Conservation (phyloP, 169 alveolate genomes). For the Plasmodium inui region DNA sequence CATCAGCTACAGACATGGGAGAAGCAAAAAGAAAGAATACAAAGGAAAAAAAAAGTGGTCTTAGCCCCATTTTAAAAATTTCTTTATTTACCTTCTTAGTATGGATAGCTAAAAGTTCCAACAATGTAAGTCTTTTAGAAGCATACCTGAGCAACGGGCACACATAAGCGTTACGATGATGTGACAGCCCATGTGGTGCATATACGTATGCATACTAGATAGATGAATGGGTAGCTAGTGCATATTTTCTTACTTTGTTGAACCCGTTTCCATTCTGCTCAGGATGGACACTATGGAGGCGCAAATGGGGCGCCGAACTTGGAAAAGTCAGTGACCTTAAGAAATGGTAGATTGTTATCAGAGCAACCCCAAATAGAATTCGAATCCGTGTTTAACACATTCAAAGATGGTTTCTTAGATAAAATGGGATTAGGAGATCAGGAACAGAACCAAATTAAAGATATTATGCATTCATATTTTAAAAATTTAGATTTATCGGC, state of each 20-base stretch:
- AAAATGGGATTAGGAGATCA: neutral
- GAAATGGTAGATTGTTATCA: conserved; percentile 4
- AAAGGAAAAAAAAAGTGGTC: neutral
- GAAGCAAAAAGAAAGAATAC: neutral
- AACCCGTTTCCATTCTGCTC: neutral
- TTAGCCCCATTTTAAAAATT: conserved; percentile 9
- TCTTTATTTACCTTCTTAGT: conserved; percentile 15
- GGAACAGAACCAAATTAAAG: neutral
- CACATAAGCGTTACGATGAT: neutral
- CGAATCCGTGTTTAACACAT: neutral
- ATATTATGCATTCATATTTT: conserved; percentile 2
- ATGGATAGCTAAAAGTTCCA: conserved; percentile 5
- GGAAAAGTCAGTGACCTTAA: neutral
- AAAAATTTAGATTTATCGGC: neutral
- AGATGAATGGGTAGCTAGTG: neutral
- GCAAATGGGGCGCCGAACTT: neutral
- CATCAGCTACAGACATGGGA: conserved; percentile 15
- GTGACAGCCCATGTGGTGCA: neutral
- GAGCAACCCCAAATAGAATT: conserved; percentile 2
- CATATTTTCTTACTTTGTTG: neutral
- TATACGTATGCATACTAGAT: neutral
- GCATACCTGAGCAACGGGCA: neutral
- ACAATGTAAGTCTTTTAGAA: conserved; percentile 10
- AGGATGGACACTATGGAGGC: neutral
- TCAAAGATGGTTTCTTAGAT: neutral